Percentiles rank a stretch among this genome's conserved stretches.
Conservation (phyloP, 805 yeast genomes). For the Sporopachydermia lactativora region DNA sequence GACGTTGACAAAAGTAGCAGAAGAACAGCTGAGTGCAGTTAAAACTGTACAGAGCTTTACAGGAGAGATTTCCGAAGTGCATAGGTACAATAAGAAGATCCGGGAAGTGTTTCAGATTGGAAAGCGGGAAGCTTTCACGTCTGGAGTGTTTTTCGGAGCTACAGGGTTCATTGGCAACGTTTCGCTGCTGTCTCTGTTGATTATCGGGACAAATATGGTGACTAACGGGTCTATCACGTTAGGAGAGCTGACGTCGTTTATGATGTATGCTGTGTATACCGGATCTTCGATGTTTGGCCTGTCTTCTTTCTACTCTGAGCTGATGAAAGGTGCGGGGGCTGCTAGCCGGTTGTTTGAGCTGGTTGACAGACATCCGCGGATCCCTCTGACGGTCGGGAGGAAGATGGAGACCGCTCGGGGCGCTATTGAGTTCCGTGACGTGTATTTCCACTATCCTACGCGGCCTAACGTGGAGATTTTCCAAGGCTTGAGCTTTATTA, state of each 20-base stretch:
- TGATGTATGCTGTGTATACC: constrained; percentile 91
- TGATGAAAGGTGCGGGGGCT: constrained; percentile 97
- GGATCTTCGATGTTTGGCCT: constrained; percentile 88
- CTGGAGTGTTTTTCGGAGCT: constrained; percentile 63
- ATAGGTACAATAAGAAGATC: constrained; percentile 59
- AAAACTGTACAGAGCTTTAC: constrained; percentile 85
- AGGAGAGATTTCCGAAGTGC: constrained; percentile 68
- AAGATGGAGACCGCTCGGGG: constrained; percentile 22
- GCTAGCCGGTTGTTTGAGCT: constrained; percentile 84
- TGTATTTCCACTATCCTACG: constrained; percentile 72
- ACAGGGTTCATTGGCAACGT: constrained; percentile 79
- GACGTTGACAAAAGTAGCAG: constrained; percentile 74
- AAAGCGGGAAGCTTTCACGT: constrained; percentile 62
- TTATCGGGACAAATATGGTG: constrained; percentile 75
- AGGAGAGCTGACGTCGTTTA: constrained; percentile 83
- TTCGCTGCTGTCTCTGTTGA: constrained; percentile 60
- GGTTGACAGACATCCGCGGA: constrained; percentile 61
- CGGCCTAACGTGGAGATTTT: constrained; percentile 62
- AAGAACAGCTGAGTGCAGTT: constrained; percentile 77
- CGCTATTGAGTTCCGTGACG: constrained; percentile 44
- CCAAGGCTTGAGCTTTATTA: constrained; percentile 38
- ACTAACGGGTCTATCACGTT: constrained; percentile 59
- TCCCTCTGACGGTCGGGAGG: constrained; percentile 51
- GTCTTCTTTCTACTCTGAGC: constrained; percentile 81
- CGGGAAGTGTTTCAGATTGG: constrained; percentile 52